phyloP scores from a whole-genome alignment of 2,329 filamentous ascomycete genomes.

The Clarireedia monteithiana region DNA sequence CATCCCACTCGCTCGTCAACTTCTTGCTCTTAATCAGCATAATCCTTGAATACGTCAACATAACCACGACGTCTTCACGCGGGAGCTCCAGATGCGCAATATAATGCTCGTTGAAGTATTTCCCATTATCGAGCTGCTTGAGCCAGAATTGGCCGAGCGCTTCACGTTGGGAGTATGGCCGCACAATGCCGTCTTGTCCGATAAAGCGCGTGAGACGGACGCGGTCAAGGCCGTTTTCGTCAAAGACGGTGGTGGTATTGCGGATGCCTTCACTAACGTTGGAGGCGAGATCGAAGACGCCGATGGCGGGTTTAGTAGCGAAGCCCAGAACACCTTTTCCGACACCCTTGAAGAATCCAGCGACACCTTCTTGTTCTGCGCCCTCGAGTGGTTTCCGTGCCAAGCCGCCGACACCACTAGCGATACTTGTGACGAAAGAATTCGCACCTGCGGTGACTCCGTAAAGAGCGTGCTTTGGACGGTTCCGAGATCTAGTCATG shows the following conservation, averaged over 20 bases:
- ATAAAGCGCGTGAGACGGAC: conserved; percentile 92
- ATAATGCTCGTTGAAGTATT: conserved; percentile 96
- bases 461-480: conserved; percentile 94
- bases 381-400: conserved; percentile 92
- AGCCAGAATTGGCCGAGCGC: conserved; percentile 97
- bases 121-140: conserved; percentile 94
- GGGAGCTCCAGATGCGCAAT: conserved; percentile 93
- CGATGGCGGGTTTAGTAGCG: conserved; percentile 95
- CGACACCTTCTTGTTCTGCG: conserved; percentile 87
- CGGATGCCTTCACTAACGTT: conserved; percentile 96
- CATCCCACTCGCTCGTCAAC: conserved; percentile 89
- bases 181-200: conserved; percentile 83
- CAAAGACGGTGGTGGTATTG: conserved; percentile 97
- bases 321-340: conserved; percentile 90
- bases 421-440: conserved; percentile 85
- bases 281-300: conserved; percentile 92
- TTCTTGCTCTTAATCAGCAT: conserved; percentile 83
- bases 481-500: conserved; percentile 85
- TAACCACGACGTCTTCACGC: conserved; percentile 78
- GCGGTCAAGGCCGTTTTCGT: conserved; percentile 87
- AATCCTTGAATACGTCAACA: conserved; percentile 83
- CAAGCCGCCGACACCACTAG: conserved; percentile 87
- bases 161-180: conserved; percentile 90
- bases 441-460: conserved; percentile 94
- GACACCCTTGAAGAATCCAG: conserved; percentile 95